Evolutionary conservation across 169 alveolate species (phyloP).

Genomic region (Cryptosporidium baileyi): DNA sequence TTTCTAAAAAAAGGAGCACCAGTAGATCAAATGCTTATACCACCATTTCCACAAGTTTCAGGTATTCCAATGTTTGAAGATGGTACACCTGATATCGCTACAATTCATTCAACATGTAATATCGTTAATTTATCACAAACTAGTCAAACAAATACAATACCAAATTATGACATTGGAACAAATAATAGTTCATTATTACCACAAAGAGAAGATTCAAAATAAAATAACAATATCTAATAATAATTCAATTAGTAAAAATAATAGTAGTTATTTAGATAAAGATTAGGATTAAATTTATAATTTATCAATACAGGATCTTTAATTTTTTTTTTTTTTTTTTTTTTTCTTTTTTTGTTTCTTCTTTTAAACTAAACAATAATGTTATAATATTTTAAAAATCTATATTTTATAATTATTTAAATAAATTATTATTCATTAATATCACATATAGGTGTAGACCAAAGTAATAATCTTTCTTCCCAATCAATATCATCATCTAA

Average conservation of each 20-base stretch:
- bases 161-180: constrained; percentile 43
- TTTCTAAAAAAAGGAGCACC: constrained; percentile 64
- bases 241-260: too few relatives aligned
- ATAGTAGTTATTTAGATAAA: too few relatives aligned
- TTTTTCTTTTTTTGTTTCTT: too few relatives aligned
- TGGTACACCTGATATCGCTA: constrained; percentile 69
- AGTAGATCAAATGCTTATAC: constrained; percentile 61
- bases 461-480: constrained; percentile 40
- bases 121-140: constrained; percentile 60
- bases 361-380: too few relatives aligned
- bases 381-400: too few relatives aligned
- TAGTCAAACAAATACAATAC: constrained; percentile 48
- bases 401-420: too few relatives aligned
- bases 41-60: constrained; percentile 65
- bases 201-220: not conserved
- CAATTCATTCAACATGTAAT: constrained; percentile 64
- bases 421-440: too few relatives aligned
- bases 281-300: too few relatives aligned
- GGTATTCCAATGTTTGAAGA: constrained; percentile 71
- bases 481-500: constrained; percentile 5
- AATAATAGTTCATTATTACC: not conserved
- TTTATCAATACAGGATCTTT: too few relatives aligned
- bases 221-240: too few relatives aligned
- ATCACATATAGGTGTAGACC: constrained; percentile 38
- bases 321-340: too few relatives aligned